A percentile compares a stretch with the other conserved stretches of the same genome.
These are phyloP conservation scores for Penicillium crustosum DNA, from an alignment of 2,329 filamentous ascomycete species.

Conservation along the genomic window DNA sequence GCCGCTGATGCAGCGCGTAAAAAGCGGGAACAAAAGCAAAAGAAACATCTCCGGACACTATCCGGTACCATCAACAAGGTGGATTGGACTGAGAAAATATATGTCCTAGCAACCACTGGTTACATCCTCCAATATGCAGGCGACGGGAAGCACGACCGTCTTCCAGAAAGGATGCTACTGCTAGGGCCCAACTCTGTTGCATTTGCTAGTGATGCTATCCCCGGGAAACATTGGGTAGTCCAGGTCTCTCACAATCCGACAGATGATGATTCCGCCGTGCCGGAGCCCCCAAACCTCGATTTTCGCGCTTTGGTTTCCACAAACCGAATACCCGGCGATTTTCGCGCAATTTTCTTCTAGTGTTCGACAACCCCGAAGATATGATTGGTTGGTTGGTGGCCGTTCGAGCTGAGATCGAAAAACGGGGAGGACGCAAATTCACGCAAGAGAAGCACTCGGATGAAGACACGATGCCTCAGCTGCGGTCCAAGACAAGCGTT, in stretches of 20 bases:
- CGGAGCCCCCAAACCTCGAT: conserved; percentile 37
- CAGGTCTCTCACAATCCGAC: conserved; percentile 45
- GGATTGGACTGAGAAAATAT: conserved; percentile 48
- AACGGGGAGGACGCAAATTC: conserved; percentile 47
- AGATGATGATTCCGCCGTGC: conserved; percentile 25
- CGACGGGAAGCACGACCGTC: conserved; percentile 46
- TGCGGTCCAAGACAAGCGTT: conserved; percentile 31
- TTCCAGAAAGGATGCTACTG: conserved; percentile 50
- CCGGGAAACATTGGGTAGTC: conserved; percentile 51
- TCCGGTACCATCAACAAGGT: conserved; percentile 41
- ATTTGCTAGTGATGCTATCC: conserved; percentile 52
- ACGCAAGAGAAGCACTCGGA: conserved; percentile 39
- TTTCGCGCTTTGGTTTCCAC: conserved; percentile 44
- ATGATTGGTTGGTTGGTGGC: conserved; percentile 48
- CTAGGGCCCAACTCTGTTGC: conserved; percentile 48
- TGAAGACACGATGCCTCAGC: conserved; percentile 27
- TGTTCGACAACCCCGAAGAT: conserved; percentile 46
- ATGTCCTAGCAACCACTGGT: conserved; percentile 45
- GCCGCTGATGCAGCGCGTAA: conserved; percentile 25
- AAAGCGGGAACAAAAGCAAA: conserved; percentile 38
- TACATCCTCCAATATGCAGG: conserved; percentile 49
- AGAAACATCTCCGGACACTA: conserved; percentile 37
- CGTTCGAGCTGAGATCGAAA: conserved; percentile 48
- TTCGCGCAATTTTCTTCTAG: conserved; percentile 44
- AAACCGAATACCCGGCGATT: conserved; percentile 35